Evolutionary conservation across 1,284 basidiomycete genomes (phyloP).

Genomic region (Moesziomyces globuligerus): DNA sequence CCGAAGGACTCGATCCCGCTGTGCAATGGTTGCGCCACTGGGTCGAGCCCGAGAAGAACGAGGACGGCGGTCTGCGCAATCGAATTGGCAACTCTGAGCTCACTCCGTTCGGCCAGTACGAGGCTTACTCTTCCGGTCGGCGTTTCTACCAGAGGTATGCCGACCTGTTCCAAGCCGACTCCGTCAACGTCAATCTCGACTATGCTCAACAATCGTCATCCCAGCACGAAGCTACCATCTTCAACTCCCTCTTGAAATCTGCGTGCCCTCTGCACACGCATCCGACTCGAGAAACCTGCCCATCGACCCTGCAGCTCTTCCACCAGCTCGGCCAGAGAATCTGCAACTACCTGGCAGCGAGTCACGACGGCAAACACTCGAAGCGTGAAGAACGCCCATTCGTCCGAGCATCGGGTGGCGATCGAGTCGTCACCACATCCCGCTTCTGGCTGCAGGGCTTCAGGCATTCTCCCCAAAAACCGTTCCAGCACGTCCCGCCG

Average conservation of each 20-base stretch:
- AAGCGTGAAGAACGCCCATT: slow-evolving; percentile 16
- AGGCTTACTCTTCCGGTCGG: slow-evolving; percentile 38
- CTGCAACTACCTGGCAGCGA: slow-evolving; percentile 1
- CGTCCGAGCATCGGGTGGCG: slow-evolving; percentile 37
- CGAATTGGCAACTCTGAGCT: slow-evolving; percentile 43
- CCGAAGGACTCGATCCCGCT: slow-evolving; percentile 22
- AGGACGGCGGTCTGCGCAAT: slow-evolving; percentile 41
- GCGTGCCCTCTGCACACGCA: neutral
- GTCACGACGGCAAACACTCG: neutral
- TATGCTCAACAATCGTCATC: neutral
- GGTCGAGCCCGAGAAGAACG: slow-evolving; percentile 21
- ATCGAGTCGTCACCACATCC: slow-evolving; percentile 37
- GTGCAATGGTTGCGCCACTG: slow-evolving; percentile 39
- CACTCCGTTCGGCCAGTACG: slow-evolving; percentile 43
- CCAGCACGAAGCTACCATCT: neutral
- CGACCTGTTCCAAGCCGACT: slow-evolving; percentile 19
- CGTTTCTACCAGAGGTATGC: slow-evolving; percentile 38
- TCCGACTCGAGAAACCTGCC: neutral
- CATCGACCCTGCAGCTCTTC: slow-evolving; percentile 2
- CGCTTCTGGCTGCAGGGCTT: slow-evolving; percentile 48
- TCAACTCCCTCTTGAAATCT: slow-evolving; percentile 1
- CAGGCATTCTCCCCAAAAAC: slow-evolving; percentile 14
- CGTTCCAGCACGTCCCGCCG: slow-evolving; percentile 36
- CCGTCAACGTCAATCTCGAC: slow-evolving; percentile 33
- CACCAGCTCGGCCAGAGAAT: slow-evolving; percentile 5